Evolutionary conservation across 1,284 basidiomycete species (phyloP).

Genomic region (Leccinum ponderosum): DNA sequence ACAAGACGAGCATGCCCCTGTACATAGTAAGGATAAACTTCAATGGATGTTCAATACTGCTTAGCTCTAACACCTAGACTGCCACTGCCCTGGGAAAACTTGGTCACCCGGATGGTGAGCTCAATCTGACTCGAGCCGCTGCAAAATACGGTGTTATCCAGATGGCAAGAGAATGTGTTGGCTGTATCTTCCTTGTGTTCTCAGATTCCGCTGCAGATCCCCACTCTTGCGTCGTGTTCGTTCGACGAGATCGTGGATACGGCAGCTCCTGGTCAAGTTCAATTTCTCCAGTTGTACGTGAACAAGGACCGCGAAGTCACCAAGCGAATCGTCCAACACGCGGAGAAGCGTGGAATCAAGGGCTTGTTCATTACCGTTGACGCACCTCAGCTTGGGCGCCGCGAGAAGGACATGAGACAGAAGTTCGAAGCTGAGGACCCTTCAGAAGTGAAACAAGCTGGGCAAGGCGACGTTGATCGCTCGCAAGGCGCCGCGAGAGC

Average conservation of each 20-base stretch:
- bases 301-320: constrained; percentile 85
- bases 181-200: neutral
- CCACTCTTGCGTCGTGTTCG: constrained; percentile 85
- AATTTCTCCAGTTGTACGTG: constrained; percentile 83
- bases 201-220: constrained; percentile 54
- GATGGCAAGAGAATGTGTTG: constrained; percentile 57
- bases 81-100: constrained; percentile 88
- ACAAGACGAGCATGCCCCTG: constrained; percentile 73
- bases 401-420: constrained; percentile 95
- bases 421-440: constrained; percentile 91
- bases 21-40: constrained; percentile 57
- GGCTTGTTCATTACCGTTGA: constrained; percentile 91
- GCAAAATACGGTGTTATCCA: constrained; percentile 82
- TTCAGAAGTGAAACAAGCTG: constrained; percentile 59
- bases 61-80: constrained; percentile 42
- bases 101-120: constrained; percentile 91
- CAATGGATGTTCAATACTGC: neutral
- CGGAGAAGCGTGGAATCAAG: constrained; percentile 83
- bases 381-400: constrained; percentile 87
- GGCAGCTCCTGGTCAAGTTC: constrained; percentile 69
- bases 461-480: constrained; percentile 68
- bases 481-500: constrained; percentile 92
- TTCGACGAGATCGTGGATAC: constrained; percentile 91
- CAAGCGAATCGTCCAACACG: constrained; percentile 81
- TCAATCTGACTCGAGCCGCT: constrained; percentile 84